These are phyloP conservation scores for Viridothelium virens DNA, from an alignment of 495 filamentous ascomycete genomes.

Conservation along the genomic window DNA sequence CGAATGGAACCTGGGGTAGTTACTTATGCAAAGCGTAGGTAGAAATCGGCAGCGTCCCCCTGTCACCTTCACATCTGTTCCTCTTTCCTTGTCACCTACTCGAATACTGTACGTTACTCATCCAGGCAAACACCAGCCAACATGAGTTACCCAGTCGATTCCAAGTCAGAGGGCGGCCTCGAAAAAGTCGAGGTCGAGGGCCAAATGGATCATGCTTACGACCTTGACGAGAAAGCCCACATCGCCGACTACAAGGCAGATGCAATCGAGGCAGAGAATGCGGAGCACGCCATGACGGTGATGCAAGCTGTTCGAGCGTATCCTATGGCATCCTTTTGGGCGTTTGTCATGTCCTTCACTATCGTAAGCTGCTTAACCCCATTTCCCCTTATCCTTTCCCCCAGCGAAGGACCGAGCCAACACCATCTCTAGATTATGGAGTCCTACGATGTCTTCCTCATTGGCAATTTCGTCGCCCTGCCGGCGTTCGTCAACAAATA, in stretches of 20 bases:
- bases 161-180: constrained; percentile 8
- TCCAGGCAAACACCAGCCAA: constrained; percentile 2
- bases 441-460: constrained; percentile 28
- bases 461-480: constrained; percentile 25
- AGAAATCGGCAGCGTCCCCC: constrained; percentile 7
- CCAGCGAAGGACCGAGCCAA: constrained; percentile 15
- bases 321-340: constrained; percentile 29
- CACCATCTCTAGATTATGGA: constrained; percentile 27
- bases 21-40: not conserved
- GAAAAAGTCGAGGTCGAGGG: constrained; percentile 12
- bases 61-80: not conserved
- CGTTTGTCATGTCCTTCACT: constrained; percentile 26
- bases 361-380: constrained; percentile 22
- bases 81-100: constrained; percentile 9
- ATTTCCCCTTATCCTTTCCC: not conserved
- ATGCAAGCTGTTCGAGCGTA: constrained; percentile 25
- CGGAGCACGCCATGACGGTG: constrained; percentile 26
- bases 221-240: constrained; percentile 19
- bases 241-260: constrained; percentile 24
- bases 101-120: constrained; percentile 5
- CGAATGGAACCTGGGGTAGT: constrained; percentile 7
- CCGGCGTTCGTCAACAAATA: constrained; percentile 20
- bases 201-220: constrained; percentile 14
- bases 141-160: constrained; percentile 9
- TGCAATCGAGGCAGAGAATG: constrained; percentile 27